Conservation (phyloP, 148 eudicot species). For the Fagopyrum esculentum region DNA sequence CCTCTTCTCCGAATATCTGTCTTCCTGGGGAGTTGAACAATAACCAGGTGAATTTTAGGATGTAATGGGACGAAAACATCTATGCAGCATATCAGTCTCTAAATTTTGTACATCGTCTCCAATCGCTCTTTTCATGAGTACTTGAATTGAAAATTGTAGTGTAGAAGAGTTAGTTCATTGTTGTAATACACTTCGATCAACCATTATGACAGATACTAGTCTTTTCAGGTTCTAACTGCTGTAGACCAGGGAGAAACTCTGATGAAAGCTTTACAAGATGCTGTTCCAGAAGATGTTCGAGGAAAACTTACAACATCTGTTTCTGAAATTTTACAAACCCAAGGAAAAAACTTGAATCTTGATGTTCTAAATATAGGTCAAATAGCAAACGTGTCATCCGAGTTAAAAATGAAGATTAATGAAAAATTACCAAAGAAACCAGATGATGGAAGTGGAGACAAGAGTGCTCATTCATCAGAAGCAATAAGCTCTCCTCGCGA, state of each 20-base stretch:
- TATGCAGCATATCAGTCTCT: too few species aligned
- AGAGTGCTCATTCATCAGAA: constrained; percentile 27
- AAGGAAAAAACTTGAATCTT: constrained; percentile 48
- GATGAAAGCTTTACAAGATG: constrained; percentile 80
- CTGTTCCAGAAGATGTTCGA: constrained; percentile 95
- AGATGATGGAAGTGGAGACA: constrained; percentile 22
- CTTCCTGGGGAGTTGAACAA: too few species aligned
- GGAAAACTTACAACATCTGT: constrained; percentile 77
- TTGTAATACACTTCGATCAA: background rate
- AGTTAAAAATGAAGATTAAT: constrained; percentile 33
- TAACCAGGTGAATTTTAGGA: too few species aligned
- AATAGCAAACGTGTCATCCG: constrained; percentile 36
- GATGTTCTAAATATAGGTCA: constrained; percentile 37
- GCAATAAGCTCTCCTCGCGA: background rate
- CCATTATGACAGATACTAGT: background rate
- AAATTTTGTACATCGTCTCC: too few species aligned
- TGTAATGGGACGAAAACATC: too few species aligned
- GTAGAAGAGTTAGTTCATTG: background rate
- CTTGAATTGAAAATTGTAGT: background rate
- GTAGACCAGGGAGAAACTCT: constrained; percentile 80
- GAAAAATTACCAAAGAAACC: constrained; percentile 24
- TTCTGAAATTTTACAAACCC: constrained; percentile 53
- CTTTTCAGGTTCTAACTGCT: constrained; percentile 63
- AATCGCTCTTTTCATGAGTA: background rate
- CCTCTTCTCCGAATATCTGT: too few species aligned